phyloP scores from a whole-genome alignment of 352 stramenopile genomes.

The Pythium sukuiense region DNA sequence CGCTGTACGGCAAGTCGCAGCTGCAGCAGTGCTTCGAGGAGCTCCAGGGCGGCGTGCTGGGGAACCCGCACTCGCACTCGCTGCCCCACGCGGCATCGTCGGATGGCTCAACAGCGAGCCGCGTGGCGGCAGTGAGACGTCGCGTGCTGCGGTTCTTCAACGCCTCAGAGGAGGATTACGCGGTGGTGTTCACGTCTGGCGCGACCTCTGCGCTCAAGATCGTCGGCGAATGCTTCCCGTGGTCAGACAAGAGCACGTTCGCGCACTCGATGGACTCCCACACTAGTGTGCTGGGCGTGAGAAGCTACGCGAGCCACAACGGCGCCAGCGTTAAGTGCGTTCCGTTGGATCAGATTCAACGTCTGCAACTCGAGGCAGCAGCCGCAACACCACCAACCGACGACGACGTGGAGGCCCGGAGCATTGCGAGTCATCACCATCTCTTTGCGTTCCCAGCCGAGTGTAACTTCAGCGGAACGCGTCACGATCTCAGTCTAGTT shows the following conservation, averaged over 20 bases:
- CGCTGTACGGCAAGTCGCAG: conserved; percentile 71
- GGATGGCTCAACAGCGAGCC: conserved; percentile 39
- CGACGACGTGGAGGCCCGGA: background rate
- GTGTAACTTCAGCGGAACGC: conserved; percentile 75
- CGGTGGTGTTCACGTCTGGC: conserved; percentile 84
- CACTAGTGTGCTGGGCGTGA: conserved; percentile 72
- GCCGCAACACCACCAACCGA: background rate
- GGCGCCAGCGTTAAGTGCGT: conserved; percentile 37
- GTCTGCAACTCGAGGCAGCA: background rate
- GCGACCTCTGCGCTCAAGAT: conserved; percentile 81
- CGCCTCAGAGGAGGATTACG: conserved; percentile 66
- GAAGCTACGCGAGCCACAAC: conserved; percentile 37
- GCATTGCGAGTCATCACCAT: conserved; percentile 5
- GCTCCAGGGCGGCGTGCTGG: conserved; percentile 51
- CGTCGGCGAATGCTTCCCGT: conserved; percentile 82
- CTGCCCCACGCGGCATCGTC: conserved; percentile 11
- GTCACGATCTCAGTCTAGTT: conserved; percentile 49
- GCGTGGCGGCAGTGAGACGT: conserved; percentile 45
- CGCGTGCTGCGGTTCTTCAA: conserved; percentile 72
- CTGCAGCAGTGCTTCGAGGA: conserved; percentile 50
- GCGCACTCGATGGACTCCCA: conserved; percentile 67
- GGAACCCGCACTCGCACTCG: conserved; percentile 64
- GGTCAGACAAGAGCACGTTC: conserved; percentile 48
- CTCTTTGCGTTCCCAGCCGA: conserved; percentile 75
- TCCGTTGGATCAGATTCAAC: conserved; percentile 40